Base-by-base conservation (phyloP, 345 rosid species). In the Microcos paniculata region DNA sequence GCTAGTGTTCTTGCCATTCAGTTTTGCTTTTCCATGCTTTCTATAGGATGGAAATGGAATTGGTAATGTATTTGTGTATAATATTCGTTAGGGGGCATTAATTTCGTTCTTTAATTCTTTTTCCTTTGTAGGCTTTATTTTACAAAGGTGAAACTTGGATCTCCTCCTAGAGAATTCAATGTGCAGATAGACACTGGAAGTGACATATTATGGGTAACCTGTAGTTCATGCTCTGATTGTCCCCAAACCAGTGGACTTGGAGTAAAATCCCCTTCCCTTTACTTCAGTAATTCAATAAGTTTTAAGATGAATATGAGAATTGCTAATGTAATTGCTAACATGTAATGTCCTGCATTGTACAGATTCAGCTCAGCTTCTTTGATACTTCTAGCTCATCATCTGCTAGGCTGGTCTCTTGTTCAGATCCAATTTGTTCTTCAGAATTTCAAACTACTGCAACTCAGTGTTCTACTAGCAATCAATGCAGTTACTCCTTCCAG, bases 111-210 rank as follows among this genome's bases (percentile, higher is more conserved):
- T 73, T 19, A 46, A 70, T 73, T 43, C 48, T 40, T 79, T 40
- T 14, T 70, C 81, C 61, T 86, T 76, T 67, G 42, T 82, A 96
- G 99, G 89, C 90, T 96, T 71, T 96, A 96, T 80, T 93, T 92
- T 80, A 96, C 99, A 15, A 92, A 90, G 88, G 97, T 96, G 84
- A 93, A 90, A 80, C 62, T 96, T 62, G 98, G 99, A 15, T 89
- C 96, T 78, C 99, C 99, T 78, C 96, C 99, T 49, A 89, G 88
- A 85, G 99, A 89, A 69, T 96, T 91, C 88, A 93, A 87, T 80
- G 97, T 93, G 86, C 98, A 96, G 88, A 96, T 96, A 80, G 99
- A 96, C 82, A 96, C 98, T 9, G 98, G 99, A 81, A 95, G 99
- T 40, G 97, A 95, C 56, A 88, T 93, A 73, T 83, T 95, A 79